Evolutionary conservation across 345 rosid genomes (phyloP).

Genomic region (Acer yangbiense): DNA sequence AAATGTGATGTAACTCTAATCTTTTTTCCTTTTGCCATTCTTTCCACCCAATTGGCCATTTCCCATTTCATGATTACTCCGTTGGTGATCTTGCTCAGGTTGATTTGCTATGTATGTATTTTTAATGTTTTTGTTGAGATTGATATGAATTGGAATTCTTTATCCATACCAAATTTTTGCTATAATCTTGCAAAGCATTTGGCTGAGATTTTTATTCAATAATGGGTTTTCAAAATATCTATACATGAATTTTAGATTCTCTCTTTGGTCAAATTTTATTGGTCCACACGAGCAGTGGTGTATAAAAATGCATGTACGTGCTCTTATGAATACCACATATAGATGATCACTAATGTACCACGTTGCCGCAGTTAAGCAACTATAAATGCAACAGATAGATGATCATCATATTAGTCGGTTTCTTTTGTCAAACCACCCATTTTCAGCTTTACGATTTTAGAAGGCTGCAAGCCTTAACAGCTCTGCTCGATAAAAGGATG

Average conservation of each 20-base stretch:
- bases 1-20: slow-evolving; percentile 10
- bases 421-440: not conserved
- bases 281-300: not conserved
- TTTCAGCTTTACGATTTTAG: not conserved
- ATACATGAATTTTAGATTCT: not conserved
- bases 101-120: slow-evolving; percentile 9
- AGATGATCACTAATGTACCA: not conserved
- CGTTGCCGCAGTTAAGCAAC: not conserved
- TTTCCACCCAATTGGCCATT: slow-evolving; percentile 69
- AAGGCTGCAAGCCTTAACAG: not conserved
- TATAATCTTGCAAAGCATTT: not conserved
- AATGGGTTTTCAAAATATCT: not conserved
- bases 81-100: slow-evolving; percentile 96
- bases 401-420: not conserved
- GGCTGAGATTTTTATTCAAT: not conserved
- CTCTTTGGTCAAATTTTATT: not conserved
- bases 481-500: not conserved
- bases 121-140: not conserved
- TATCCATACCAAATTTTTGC: not conserved
- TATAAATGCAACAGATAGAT: not conserved
- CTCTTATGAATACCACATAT: not conserved
- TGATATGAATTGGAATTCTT: not conserved
- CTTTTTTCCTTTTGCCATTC: slow-evolving; percentile 12
- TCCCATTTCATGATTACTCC: slow-evolving; percentile 89
- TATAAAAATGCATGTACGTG: not conserved